Conservation (phyloP, 2,329 filamentous ascomycete species). For the Fusarium musae region DNA sequence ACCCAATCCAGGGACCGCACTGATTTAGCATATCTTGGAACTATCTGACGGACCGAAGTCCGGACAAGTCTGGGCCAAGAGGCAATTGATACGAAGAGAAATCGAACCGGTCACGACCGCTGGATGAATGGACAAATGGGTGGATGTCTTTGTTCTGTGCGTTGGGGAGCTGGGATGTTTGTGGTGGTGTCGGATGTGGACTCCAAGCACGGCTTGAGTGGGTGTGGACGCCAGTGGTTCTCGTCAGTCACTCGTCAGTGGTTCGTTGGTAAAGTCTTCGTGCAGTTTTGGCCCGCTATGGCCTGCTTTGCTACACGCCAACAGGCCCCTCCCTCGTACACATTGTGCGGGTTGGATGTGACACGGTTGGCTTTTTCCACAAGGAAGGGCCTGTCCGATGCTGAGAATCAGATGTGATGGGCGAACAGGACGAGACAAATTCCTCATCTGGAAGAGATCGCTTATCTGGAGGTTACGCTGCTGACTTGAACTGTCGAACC, state of each 20-base stretch:
- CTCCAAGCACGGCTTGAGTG: constrained; percentile 29
- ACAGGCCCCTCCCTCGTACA: constrained; percentile 37
- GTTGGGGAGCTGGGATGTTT: constrained; percentile 39
- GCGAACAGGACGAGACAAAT: constrained; percentile 19
- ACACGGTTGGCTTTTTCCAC: constrained; percentile 33
- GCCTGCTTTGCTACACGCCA: constrained; percentile 30
- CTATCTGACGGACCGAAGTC: constrained; percentile 23
- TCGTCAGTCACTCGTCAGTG: constrained; percentile 34
- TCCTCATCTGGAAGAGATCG: constrained; percentile 22
- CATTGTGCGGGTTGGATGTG: constrained; percentile 36
- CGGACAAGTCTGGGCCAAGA: constrained; percentile 27
- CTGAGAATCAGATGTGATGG: constrained; percentile 22
- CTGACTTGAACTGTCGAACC: background rate
- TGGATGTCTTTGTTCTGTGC: constrained; percentile 34
- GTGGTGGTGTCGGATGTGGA: constrained; percentile 41
- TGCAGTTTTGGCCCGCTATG: constrained; percentile 36
- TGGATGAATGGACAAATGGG: constrained; percentile 35
- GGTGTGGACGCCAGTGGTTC: constrained; percentile 35
- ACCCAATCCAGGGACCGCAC: constrained; percentile 22
- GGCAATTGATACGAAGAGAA: constrained; percentile 24
- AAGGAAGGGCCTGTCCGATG: constrained; percentile 30
- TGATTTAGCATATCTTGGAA: constrained; percentile 20
- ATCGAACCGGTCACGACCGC: constrained; percentile 14
- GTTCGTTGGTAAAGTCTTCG: constrained; percentile 33
- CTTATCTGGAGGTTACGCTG: constrained; percentile 18